Percentiles rank a stretch among this genome's conserved stretches.
These are phyloP conservation scores for Alternaria sp. DNA, from an alignment of 2,329 filamentous ascomycete species.

Conservation along the genomic window DNA sequence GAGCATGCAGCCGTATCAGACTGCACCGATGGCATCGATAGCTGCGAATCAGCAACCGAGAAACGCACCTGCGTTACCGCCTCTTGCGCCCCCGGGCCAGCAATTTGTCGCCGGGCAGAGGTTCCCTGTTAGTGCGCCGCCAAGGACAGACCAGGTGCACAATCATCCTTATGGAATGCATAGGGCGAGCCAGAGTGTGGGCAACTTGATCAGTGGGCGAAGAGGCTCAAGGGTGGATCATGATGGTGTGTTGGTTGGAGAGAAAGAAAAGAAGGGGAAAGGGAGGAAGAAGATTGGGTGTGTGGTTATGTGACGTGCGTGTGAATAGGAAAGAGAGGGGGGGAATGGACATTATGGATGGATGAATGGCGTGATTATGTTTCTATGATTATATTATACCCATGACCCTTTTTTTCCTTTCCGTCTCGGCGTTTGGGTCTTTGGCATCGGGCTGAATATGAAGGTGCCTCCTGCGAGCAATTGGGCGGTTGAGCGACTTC, in stretches of 20 bases:
- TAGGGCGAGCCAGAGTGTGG: neutral
- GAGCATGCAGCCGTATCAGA: constrained; percentile 15
- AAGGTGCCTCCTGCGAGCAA: neutral
- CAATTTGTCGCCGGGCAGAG: constrained; percentile 6
- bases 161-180: neutral
- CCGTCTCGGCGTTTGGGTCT: neutral
- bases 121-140: constrained; percentile 30
- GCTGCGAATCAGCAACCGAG: constrained; percentile 4
- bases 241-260: neutral
- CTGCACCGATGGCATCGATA: neutral
- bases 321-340: neutral
- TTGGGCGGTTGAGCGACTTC: neutral
- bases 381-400: constrained; percentile 8
- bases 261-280: constrained; percentile 10
- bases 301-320: constrained; percentile 24
- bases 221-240: constrained; percentile 2
- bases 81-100: constrained; percentile 19
- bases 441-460: neutral
- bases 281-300: constrained; percentile 30
- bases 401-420: neutral
- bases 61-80: constrained; percentile 15
- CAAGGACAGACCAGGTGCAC: constrained; percentile 9
- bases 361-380: neutral
- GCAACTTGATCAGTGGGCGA: constrained; percentile 3
- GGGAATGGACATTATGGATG: neutral